Conservation (phyloP, 345 rosid species). For the Clarkia xantiana region DNA sequence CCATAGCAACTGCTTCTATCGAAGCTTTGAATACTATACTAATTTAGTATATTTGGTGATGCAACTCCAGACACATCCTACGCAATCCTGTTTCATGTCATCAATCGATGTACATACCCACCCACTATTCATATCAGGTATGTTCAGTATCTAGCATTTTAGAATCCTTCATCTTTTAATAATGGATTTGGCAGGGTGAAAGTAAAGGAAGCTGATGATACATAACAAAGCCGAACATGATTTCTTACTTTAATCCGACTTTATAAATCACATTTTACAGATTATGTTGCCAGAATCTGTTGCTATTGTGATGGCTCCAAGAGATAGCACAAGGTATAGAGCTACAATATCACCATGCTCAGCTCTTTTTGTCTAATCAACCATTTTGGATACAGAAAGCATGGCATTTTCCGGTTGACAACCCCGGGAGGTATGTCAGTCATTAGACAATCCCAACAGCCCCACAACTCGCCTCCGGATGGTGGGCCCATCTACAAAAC, state of each 20-base stretch:
- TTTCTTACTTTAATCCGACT: too few relatives aligned
- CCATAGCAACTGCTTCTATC: constrained; percentile 45
- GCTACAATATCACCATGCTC: background rate
- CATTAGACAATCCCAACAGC: constrained; percentile 64
- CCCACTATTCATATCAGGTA: constrained; percentile 97
- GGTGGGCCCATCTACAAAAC: constrained; percentile 83
- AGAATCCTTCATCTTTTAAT: background rate
- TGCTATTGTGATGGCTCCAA: constrained; percentile 98
- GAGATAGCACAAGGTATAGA: constrained; percentile 53
- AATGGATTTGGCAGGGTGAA: too few relatives aligned
- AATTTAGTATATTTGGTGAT: constrained; percentile 3
- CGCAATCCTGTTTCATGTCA: constrained; percentile 99
- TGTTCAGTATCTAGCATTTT: constrained; percentile 7
- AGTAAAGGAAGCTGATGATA: too few relatives aligned
- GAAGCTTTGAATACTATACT: background rate
- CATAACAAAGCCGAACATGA: too few relatives aligned
- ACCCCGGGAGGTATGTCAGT: constrained; percentile 91
- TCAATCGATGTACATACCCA: constrained; percentile 93
- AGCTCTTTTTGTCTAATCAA: background rate
- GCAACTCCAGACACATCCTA: constrained; percentile 82
- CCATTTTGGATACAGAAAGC: constrained; percentile 26
- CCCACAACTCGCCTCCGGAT: constrained; percentile 58
- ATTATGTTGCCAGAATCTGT: constrained; percentile 94
- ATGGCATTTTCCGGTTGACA: constrained; percentile 86
- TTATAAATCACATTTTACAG: constrained; percentile 21